Conservation (phyloP, 352 stramenopile genomes). For the Phytophthora agathidicida region DNA sequence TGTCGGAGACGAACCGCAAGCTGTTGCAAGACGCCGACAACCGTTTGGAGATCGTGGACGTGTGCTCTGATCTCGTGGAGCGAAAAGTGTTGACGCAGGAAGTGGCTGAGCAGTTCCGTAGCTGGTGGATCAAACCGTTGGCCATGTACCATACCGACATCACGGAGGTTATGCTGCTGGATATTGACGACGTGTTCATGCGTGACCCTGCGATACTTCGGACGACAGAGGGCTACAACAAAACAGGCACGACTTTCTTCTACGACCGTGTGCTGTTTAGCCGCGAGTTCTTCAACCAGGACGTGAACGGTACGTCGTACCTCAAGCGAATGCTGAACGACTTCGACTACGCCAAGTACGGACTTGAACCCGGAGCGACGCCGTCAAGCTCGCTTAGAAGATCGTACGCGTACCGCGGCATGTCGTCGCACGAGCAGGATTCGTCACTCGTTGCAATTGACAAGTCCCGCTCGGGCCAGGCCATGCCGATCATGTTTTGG, state of each 20-base stretch:
- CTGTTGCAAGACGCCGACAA: conserved; percentile 37
- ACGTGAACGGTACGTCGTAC: conserved; percentile 35
- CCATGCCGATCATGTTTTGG: conserved; percentile 61
- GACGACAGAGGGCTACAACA: conserved; percentile 42
- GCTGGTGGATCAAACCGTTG: conserved; percentile 51
- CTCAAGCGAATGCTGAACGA: conserved; percentile 47
- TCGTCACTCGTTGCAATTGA: conserved; percentile 70
- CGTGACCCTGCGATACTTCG: conserved; percentile 36
- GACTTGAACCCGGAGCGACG: conserved; percentile 14
- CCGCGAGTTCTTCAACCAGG: conserved; percentile 53
- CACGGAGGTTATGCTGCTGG: conserved; percentile 51
- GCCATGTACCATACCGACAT: conserved; percentile 54
- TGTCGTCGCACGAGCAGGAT: conserved; percentile 66
- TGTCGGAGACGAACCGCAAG: conserved; percentile 36
- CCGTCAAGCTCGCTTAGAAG: conserved; percentile 32
- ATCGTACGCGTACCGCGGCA: conserved; percentile 45
- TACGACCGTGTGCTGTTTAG: conserved; percentile 66
- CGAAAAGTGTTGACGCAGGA: conserved; percentile 19
- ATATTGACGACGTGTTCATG: conserved; percentile 53
- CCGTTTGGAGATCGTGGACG: conserved; percentile 55
- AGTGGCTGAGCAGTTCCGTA: conserved; percentile 35
- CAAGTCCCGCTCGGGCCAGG: conserved; percentile 48
- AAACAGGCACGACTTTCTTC: conserved; percentile 60
- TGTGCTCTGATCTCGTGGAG: conserved; percentile 37
- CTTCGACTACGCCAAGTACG: conserved; percentile 59